These are phyloP conservation scores for Fusarium bulbicola DNA, from an alignment of 2,329 filamentous ascomycete species.

Conservation along the genomic window DNA sequence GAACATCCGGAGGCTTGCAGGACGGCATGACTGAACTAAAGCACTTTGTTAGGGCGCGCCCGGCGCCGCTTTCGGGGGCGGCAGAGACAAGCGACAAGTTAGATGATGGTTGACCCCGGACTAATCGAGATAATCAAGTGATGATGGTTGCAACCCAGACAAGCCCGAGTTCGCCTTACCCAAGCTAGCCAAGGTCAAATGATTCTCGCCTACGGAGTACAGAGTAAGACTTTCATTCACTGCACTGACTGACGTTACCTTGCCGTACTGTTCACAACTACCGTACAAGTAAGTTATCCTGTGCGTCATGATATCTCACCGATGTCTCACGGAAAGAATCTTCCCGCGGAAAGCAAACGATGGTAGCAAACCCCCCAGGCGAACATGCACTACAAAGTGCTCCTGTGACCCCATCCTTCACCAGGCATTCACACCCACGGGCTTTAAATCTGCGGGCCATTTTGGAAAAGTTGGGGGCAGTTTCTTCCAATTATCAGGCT, in stretches of 20 bases:
- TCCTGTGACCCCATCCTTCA: slow-evolving; percentile 24
- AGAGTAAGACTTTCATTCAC: background rate
- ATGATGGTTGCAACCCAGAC: slow-evolving; percentile 16
- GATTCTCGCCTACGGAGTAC: background rate
- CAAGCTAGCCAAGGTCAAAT: background rate
- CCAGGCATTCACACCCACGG: background rate
- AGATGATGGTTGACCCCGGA: background rate
- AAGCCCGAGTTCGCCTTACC: background rate
- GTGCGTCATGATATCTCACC: slow-evolving; percentile 17
- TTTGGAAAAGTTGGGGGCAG: background rate
- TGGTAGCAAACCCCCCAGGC: background rate
- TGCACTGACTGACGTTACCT: too few relatives aligned
- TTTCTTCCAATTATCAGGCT: slow-evolving; percentile 13
- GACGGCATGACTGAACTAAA: background rate
- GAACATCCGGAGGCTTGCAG: slow-evolving; percentile 4
- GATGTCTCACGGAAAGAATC: slow-evolving; percentile 6
- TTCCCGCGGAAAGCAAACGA: background rate
- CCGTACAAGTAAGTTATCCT: background rate
- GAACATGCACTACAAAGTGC: slow-evolving; percentile 2
- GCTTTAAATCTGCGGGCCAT: background rate
- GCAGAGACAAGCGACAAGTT: background rate
- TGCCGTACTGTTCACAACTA: background rate
- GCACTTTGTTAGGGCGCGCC: background rate
- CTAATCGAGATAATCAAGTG: background rate
- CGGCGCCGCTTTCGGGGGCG: slow-evolving; percentile 25